These are phyloP conservation scores for Neodidymelliopsis sp. DNA, from an alignment of 2,329 filamentous ascomycete species.

Conservation along the genomic window DNA sequence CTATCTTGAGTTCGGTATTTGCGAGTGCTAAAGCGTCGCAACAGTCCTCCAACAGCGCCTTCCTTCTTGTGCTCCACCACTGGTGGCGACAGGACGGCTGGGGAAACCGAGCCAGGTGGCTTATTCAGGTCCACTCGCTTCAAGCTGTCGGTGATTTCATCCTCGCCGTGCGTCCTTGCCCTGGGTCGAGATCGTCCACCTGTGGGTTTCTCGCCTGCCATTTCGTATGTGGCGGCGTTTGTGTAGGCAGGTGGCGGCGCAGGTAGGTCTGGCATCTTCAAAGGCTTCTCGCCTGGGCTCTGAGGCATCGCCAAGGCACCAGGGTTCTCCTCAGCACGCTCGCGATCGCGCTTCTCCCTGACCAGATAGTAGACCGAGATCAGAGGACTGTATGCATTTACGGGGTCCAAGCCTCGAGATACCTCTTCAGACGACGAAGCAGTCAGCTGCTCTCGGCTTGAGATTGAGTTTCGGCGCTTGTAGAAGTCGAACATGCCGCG, in stretches of 20 bases:
- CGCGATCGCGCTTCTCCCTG: slow-evolving; percentile 90
- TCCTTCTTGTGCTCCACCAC: slow-evolving; percentile 75
- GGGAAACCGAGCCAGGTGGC: slow-evolving; percentile 56
- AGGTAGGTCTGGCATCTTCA: slow-evolving; percentile 76
- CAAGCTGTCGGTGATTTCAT: slow-evolving; percentile 79
- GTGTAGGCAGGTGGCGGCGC: slow-evolving; percentile 89
- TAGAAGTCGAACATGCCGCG: slow-evolving; percentile 97
- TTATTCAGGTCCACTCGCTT: slow-evolving; percentile 69
- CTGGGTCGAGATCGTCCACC: slow-evolving; percentile 83
- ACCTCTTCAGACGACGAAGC: slow-evolving; percentile 87
- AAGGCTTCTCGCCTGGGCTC: slow-evolving; percentile 62
- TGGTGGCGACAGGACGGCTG: slow-evolving; percentile 63
- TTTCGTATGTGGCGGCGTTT: slow-evolving; percentile 83
- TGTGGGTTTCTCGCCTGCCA: slow-evolving; percentile 86
- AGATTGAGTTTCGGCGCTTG: slow-evolving; percentile 88
- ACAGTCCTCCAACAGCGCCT: slow-evolving; percentile 81
- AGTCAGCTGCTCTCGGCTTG: slow-evolving; percentile 84
- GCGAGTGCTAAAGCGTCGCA: slow-evolving; percentile 90
- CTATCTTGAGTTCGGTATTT: slow-evolving; percentile 68
- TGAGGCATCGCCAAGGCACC: slow-evolving; percentile 65
- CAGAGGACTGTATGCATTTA: slow-evolving; percentile 92
- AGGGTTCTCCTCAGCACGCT: slow-evolving; percentile 67
- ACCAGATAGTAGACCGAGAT: slow-evolving; percentile 96
- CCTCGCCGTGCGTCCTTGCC: slow-evolving; percentile 92
- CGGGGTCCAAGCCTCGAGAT: slow-evolving; percentile 80